Percentiles rank a stretch among this genome's conserved stretches.
Evolutionary conservation across 2,329 filamentous ascomycete species (phyloP).

Genomic region (Verticillium longisporum): DNA sequence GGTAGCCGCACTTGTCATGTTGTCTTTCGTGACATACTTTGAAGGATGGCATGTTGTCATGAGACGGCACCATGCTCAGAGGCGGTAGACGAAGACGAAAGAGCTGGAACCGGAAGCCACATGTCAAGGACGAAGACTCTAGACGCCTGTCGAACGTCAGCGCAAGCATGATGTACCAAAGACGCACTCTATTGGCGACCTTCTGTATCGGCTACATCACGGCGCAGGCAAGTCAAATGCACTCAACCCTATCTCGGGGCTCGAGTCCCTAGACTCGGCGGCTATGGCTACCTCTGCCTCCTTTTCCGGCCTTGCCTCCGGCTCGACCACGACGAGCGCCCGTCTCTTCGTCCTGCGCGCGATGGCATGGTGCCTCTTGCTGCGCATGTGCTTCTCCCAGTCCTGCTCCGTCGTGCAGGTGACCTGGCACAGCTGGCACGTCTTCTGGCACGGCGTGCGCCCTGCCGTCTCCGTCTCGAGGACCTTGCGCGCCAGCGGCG

Average conservation of each 20-base stretch:
- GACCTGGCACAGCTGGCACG: constrained; percentile 68
- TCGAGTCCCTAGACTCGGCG: not conserved
- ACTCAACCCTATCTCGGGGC: not conserved
- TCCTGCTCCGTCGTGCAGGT: constrained; percentile 49
- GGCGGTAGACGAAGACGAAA: too few species aligned
- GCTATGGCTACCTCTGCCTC: not conserved
- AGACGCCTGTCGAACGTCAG: too few species aligned
- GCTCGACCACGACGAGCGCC: constrained; percentile 24
- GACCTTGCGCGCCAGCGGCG: constrained; percentile 41
- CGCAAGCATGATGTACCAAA: not conserved
- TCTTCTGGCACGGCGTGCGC: constrained; percentile 50
- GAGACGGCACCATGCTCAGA: too few species aligned
- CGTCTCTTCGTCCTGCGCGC: constrained; percentile 27
- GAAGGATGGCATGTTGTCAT: too few species aligned
- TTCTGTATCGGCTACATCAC: not conserved
- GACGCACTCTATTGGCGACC: not conserved
- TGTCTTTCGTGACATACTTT: too few species aligned
- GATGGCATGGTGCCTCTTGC: constrained; percentile 24
- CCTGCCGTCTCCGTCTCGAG: constrained; percentile 46
- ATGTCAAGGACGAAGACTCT: too few species aligned
- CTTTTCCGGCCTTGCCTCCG: not conserved
- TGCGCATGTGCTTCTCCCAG: constrained; percentile 31
- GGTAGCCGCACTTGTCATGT: too few species aligned
- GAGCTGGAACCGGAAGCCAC: too few species aligned
- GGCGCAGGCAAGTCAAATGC: not conserved